A percentile compares a stretch with the other conserved stretches of the same genome.
phyloP scores from a whole-genome alignment of 441 rosid species.

The Corymbia calophylla region DNA sequence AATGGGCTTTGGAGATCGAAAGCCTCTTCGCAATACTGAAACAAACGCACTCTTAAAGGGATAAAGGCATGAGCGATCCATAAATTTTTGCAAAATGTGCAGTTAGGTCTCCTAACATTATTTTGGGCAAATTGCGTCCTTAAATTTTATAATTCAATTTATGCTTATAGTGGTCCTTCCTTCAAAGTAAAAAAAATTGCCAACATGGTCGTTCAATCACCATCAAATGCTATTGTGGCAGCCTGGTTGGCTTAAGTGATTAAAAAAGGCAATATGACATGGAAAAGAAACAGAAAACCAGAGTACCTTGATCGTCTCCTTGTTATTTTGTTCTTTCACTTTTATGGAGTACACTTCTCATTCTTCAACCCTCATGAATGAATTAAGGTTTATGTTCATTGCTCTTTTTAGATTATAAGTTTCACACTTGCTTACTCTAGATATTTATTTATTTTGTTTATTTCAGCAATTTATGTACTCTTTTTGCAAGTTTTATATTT shows the following conservation, averaged over 20 bases:
- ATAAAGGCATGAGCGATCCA: no score
- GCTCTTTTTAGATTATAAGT: not conserved
- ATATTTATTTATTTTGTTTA: not conserved
- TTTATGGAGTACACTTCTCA: not conserved
- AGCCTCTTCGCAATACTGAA: no score
- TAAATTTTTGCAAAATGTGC: no score
- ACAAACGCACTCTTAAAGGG: no score
- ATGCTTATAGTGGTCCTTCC: not conserved
- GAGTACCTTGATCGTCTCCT: not conserved
- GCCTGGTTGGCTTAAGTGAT: not conserved
- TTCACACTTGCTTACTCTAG: not conserved
- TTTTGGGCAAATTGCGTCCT: no score
- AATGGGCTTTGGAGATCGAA: no score
- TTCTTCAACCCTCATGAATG: not conserved
- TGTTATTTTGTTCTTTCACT: not conserved
- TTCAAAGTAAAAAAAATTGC: not conserved
- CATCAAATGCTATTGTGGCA: not conserved
- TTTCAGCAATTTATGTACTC: not conserved
- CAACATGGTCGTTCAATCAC: not conserved
- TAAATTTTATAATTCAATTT: not conserved
- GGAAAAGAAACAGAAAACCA: not conserved
- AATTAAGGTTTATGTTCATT: not conserved
- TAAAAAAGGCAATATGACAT: not conserved
- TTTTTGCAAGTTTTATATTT: not conserved
- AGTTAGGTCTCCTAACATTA: not conserved